Conservation (phyloP, 2,329 filamentous ascomycete species). For the Akanthomyces lecanii region DNA sequence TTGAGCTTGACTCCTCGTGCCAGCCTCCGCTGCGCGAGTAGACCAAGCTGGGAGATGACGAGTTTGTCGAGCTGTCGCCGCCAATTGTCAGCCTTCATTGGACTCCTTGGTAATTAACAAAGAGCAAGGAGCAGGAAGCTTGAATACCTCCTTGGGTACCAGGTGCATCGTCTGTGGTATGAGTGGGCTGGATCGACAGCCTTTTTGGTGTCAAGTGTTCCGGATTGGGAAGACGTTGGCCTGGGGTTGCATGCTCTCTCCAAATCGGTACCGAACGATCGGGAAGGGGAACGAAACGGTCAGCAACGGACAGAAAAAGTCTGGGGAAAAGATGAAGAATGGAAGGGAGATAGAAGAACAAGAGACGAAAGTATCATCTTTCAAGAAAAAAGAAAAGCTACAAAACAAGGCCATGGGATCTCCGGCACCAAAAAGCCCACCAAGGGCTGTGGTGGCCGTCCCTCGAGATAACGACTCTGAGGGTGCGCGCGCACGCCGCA, state of each 20-base stretch:
- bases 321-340: constrained; percentile 4
- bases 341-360: background rate
- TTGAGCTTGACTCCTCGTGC: constrained; percentile 86
- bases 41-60: constrained; percentile 81
- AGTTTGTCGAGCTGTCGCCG: constrained; percentile 82
- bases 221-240: constrained; percentile 13
- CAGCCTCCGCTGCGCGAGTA: constrained; percentile 80
- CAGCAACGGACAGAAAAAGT: background rate
- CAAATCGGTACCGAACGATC: constrained; percentile 11
- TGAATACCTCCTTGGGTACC: constrained; percentile 43
- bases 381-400: background rate
- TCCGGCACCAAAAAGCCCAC: background rate
- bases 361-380: background rate
- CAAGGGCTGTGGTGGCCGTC: background rate
- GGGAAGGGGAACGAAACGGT: background rate
- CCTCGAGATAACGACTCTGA: constrained; percentile 3
- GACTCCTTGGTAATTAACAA: background rate
- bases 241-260: constrained; percentile 11
- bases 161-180: constrained; percentile 38
- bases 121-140: background rate
- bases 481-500: background rate
- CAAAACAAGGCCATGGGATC: background rate
- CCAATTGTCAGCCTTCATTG: background rate
- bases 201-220: constrained; percentile 7
- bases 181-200: constrained; percentile 7